Evolutionary conservation across 371 early-diverging fungal species (phyloP).

Genomic region (Gilbertella persicaria): DNA sequence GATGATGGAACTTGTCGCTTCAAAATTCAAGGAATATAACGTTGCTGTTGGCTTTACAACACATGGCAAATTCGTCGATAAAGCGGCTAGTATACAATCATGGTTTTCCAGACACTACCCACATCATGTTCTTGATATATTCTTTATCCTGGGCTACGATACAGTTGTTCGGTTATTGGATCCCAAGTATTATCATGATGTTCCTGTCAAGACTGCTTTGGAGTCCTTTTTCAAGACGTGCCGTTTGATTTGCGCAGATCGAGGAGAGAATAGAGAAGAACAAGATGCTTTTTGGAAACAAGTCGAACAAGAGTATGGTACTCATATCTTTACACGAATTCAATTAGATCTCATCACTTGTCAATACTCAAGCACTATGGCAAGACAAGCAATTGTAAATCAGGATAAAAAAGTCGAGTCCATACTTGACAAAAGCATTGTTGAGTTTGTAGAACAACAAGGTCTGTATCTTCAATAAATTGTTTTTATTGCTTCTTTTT

Average conservation of each 20-base stretch:
- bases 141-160: conserved; percentile 67
- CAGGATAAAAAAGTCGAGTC: not conserved
- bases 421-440: conserved; percentile 1
- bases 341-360: conserved; percentile 12
- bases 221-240: conserved; percentile 49
- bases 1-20: conserved; percentile 59
- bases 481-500: not conserved
- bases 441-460: conserved; percentile 7
- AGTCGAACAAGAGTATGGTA: not conserved
- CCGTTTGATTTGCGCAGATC: conserved; percentile 51
- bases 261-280: conserved; percentile 27
- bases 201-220: conserved; percentile 35
- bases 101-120: conserved; percentile 9
- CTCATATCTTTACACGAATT: conserved; percentile 21
- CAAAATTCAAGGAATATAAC: conserved; percentile 13
- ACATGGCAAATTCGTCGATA: conserved; percentile 63
- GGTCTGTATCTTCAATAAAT: conserved; percentile 13
- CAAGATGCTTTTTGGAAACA: conserved; percentile 23
- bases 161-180: conserved; percentile 62
- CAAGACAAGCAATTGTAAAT: conserved; percentile 9
- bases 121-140: conserved; percentile 29
- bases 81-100: conserved; percentile 39
- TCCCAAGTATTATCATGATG: conserved; percentile 58
- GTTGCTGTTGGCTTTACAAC: conserved; percentile 54
- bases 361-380: conserved; percentile 34